phyloP scores from a whole-genome alignment of 2,329 filamentous ascomycete genomes.

The Pezicula rhizophila region DNA sequence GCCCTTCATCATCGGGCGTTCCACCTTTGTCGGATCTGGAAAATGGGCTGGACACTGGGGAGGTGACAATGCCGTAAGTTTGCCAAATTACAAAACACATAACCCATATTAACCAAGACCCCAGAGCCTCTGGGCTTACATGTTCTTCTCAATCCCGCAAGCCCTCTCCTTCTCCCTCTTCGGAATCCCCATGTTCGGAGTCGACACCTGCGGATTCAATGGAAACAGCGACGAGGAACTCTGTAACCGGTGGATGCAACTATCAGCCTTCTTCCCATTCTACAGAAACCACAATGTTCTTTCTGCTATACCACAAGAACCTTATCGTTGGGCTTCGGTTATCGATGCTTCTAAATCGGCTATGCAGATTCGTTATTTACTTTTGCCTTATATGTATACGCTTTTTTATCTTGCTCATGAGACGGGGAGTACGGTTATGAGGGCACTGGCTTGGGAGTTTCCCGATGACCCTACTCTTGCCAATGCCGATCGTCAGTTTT shows the following conservation, averaged over 20 bases:
- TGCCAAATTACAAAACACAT: not conserved
- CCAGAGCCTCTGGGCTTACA: constrained; percentile 54
- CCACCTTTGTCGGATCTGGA: constrained; percentile 73
- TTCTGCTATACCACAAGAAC: constrained; percentile 58
- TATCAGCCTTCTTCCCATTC: constrained; percentile 71
- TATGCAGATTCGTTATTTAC: constrained; percentile 63
- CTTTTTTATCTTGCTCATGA: constrained; percentile 61
- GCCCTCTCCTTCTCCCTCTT: constrained; percentile 70
- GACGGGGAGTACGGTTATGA: constrained; percentile 64
- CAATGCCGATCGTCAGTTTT: constrained; percentile 63
- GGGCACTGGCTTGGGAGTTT: constrained; percentile 70
- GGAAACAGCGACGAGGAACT: constrained; percentile 63
- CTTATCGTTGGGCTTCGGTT: constrained; percentile 64
- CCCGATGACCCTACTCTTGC: constrained; percentile 63
- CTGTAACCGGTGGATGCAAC: constrained; percentile 69
- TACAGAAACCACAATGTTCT: constrained; percentile 71
- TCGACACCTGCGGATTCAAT: constrained; percentile 65
- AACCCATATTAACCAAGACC: not conserved
- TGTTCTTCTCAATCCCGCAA: constrained; percentile 73
- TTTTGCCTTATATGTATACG: constrained; percentile 74
- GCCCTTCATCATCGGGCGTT: constrained; percentile 79
- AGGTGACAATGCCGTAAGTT: constrained; percentile 59
- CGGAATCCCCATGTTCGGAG: constrained; percentile 72
- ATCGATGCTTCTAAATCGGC: constrained; percentile 57
- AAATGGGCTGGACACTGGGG: constrained; percentile 79